phyloP scores from a whole-genome alignment of 345 rosid genomes.

The Cardiospermum halicacabum region DNA sequence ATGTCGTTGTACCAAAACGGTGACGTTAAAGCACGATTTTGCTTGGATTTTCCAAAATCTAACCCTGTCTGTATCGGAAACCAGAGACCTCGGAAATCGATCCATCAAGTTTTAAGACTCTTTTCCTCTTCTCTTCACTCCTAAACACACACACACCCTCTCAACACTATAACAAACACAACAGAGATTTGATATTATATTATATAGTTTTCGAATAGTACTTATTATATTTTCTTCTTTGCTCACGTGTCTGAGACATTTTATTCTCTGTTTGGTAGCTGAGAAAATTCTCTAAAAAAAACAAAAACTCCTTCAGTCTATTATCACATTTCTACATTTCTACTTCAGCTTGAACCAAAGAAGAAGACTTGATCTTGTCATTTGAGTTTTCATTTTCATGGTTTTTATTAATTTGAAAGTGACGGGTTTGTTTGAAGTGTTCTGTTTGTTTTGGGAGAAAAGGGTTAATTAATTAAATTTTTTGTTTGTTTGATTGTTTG shows the following conservation, averaged over 20 bases:
- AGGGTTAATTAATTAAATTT: neutral
- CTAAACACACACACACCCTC: too few relatives aligned
- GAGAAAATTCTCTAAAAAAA: neutral
- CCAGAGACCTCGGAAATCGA: constrained; percentile 19
- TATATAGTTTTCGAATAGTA: constrained; percentile 11
- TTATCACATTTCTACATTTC: neutral
- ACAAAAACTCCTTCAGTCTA: neutral
- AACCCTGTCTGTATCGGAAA: neutral
- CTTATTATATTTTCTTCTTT: constrained; percentile 14
- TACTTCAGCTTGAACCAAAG: neutral
- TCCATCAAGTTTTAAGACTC: constrained; percentile 9
- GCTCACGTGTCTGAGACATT: neutral
- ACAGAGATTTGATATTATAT: constrained; percentile 11
- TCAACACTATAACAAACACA: neutral
- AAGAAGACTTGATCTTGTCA: neutral
- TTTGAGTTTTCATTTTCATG: neutral
- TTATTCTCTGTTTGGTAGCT: constrained; percentile 18
- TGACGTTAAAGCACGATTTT: neutral
- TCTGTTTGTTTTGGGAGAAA: too few relatives aligned
- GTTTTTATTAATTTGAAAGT: neutral
- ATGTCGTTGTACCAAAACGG: too few relatives aligned
- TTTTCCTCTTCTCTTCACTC: too few relatives aligned
- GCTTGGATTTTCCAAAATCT: neutral
- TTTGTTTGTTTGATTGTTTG: neutral
- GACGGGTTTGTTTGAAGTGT: constrained; percentile 4